A percentile compares a stretch with the other conserved stretches of the same genome.
Evolutionary conservation across 2,329 filamentous ascomycete species (phyloP).

Genomic region (Mycosphaerella sp.): DNA sequence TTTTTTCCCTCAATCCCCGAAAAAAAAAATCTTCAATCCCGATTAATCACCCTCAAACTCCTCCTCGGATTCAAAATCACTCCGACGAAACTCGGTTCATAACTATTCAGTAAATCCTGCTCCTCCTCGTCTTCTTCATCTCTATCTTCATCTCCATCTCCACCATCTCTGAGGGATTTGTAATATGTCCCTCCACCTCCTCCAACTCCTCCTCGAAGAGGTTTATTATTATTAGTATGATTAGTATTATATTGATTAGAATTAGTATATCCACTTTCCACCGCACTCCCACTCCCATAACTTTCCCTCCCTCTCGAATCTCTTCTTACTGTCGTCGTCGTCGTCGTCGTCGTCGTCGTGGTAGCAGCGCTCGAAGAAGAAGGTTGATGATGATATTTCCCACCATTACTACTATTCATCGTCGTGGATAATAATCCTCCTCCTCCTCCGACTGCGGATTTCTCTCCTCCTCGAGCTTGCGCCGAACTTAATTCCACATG

Average conservation of each 20-base stretch:
- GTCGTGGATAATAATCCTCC: slow-evolving; percentile 15
- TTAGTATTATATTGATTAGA: slow-evolving; percentile 27
- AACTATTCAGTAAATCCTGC: slow-evolving; percentile 51
- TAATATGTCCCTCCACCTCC: slow-evolving; percentile 30
- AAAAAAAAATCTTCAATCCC: too few relatives aligned
- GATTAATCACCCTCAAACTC: slow-evolving; percentile 38
- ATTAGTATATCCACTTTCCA: slow-evolving; percentile 22
- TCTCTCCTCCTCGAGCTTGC: slow-evolving; percentile 33
- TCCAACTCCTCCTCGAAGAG: too few relatives aligned
- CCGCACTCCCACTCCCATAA: too few relatives aligned
- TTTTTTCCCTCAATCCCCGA: background rate
- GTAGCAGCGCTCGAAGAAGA: too few relatives aligned
- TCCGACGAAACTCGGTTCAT: slow-evolving; percentile 65
- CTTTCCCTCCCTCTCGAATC: too few relatives aligned
- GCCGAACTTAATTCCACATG: slow-evolving; percentile 59
- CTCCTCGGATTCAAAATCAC: slow-evolving; percentile 43
- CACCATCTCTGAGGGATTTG: too few relatives aligned
- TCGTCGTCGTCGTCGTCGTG: too few relatives aligned
- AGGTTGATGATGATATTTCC: slow-evolving; percentile 29
- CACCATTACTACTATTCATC: slow-evolving; percentile 20
- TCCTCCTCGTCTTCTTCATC: slow-evolving; percentile 34
- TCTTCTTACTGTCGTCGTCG: too few relatives aligned
- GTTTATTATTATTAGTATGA: too few relatives aligned
- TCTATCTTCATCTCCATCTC: slow-evolving; percentile 40
- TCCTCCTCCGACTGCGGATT: too few relatives aligned